Conservation (phyloP, 2,329 filamentous ascomycete species). For the Aspergillus quadricinctus region DNA sequence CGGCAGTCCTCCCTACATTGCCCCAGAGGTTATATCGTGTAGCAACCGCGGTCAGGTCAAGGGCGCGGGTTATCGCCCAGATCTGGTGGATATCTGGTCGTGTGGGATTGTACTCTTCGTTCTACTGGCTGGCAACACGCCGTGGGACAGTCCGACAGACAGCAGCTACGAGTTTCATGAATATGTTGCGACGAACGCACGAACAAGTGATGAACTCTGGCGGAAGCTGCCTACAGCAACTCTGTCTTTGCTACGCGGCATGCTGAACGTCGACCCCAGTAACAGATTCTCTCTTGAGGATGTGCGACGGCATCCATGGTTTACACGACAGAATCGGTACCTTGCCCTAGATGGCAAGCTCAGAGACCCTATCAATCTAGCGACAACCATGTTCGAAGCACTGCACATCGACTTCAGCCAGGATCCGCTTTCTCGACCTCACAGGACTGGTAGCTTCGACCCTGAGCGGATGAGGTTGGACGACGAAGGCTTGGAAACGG, state of each 20-base stretch:
- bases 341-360: constrained; percentile 70
- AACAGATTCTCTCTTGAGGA: constrained; percentile 81
- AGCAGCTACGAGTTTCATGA: constrained; percentile 88
- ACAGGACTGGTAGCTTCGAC: constrained; percentile 32
- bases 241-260: constrained; percentile 79
- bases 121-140: constrained; percentile 89
- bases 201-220: constrained; percentile 83
- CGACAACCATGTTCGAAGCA: constrained; percentile 91
- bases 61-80: constrained; percentile 53
- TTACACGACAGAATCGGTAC: constrained; percentile 74
- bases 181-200: constrained; percentile 74
- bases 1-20: constrained; percentile 94
- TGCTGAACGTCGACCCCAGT: constrained; percentile 76
- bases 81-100: constrained; percentile 91
- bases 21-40: constrained; percentile 73
- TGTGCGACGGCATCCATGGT: constrained; percentile 91
- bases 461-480: constrained; percentile 69
- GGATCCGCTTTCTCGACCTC: constrained; percentile 52
- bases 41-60: constrained; percentile 47
- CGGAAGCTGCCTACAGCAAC: constrained; percentile 67
- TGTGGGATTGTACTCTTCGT: constrained; percentile 98
- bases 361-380: constrained; percentile 74
- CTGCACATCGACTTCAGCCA: constrained; percentile 83
- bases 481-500: constrained; percentile 34
- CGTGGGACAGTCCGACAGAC: constrained; percentile 88